These are phyloP conservation scores for Pseudogymnoascus pannorum DNA, from an alignment of 2,329 filamentous ascomycete species.

Conservation along the genomic window DNA sequence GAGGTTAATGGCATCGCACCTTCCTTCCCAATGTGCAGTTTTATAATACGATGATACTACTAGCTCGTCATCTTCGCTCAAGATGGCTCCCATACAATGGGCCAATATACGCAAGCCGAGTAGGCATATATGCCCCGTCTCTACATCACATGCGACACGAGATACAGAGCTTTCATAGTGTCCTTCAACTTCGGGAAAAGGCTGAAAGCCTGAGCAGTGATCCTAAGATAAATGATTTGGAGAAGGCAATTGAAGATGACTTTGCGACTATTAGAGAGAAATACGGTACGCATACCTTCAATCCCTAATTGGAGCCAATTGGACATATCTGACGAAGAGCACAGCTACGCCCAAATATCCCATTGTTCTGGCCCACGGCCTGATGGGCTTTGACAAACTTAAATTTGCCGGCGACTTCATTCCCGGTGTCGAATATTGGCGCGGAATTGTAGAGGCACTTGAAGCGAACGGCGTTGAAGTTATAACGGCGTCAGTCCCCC, in stretches of 20 bases:
- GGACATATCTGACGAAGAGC: conserved; percentile 8
- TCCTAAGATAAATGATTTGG: conserved; percentile 43
- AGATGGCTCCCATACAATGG: background rate
- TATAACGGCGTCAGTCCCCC: conserved; percentile 53
- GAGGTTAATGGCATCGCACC: background rate
- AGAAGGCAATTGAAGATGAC: conserved; percentile 50
- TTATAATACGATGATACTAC: background rate
- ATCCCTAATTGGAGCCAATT: background rate
- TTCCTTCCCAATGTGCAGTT: conserved; percentile 9
- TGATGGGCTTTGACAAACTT: conserved; percentile 57
- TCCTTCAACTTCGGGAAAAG: conserved; percentile 10
- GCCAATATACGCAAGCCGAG: background rate
- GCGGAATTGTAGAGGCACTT: conserved; percentile 54
- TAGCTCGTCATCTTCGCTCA: background rate
- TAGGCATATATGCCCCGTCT: background rate
- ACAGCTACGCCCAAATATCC: conserved; percentile 49
- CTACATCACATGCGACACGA: background rate
- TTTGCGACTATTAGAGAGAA: conserved; percentile 50
- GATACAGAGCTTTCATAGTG: background rate
- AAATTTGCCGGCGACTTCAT: conserved; percentile 41
- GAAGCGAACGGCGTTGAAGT: conserved; percentile 46
- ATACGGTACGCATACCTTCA: conserved; percentile 39
- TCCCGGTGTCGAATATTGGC: conserved; percentile 56
- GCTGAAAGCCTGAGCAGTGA: conserved; percentile 28
- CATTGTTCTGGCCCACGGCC: conserved; percentile 58